Evolutionary conservation across 768 basidiomycete genomes (phyloP).

Genomic region (Kwoniella dendrophila): DNA sequence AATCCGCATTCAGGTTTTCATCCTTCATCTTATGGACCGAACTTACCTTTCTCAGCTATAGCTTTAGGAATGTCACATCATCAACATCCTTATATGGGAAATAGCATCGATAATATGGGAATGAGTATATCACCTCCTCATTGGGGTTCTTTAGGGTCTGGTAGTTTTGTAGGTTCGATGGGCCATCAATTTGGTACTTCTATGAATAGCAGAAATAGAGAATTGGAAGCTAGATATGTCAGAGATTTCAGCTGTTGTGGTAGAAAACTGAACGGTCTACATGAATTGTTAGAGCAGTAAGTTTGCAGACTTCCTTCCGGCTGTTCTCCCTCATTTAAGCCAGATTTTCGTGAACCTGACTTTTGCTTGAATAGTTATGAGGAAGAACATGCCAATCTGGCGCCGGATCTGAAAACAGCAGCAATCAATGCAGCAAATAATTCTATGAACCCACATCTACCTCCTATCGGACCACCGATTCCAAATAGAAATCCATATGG

Average conservation of each 20-base stretch:
- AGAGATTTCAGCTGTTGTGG: conserved; percentile 54
- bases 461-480: conserved; percentile 4
- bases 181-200: conserved; percentile 36
- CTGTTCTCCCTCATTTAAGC: neutral
- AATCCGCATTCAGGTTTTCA: conserved; percentile 33
- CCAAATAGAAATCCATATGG: neutral
- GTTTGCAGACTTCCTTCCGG: conserved; percentile 19
- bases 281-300: conserved; percentile 55
- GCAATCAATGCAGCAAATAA: conserved; percentile 35
- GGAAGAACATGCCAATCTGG: conserved; percentile 53
- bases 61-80: conserved; percentile 19
- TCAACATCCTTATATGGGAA: conserved; percentile 15
- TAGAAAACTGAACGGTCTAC: conserved; percentile 49
- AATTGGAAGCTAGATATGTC: conserved; percentile 53
- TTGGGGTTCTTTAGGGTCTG: conserved; percentile 28
- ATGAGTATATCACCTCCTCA: conserved; percentile 46
- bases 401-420: conserved; percentile 45
- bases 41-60: conserved; percentile 22
- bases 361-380: conserved; percentile 42
- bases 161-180: conserved; percentile 41
- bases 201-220: conserved; percentile 38
- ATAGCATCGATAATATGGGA: conserved; percentile 21
- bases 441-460: conserved; percentile 17
- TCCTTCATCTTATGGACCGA: conserved; percentile 27
- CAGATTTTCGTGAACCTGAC: neutral